Base-by-base conservation (phyloP, 257 asterid genomes). In the Galeopsis tetrahit region DNA sequence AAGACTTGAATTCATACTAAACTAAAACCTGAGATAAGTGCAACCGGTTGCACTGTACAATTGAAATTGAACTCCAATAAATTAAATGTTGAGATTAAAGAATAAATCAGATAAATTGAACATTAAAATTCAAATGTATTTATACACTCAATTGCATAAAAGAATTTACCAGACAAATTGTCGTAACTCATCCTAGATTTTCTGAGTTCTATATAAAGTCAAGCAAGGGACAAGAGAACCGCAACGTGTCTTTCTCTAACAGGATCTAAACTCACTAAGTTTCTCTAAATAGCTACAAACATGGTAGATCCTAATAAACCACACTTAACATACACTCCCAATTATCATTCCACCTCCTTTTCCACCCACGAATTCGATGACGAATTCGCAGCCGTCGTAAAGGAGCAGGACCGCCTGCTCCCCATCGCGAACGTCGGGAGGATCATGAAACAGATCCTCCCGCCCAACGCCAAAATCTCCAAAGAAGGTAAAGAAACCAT, bases 401-500 rank as follows among this genome's bases (percentile, higher is more conserved):
- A 62, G 79, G 85, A 82, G 81, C 89, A 82, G 61, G 89, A 82
- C 40, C 85, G 83, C 5, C 84, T 86, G 7, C 81, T 86, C 9
- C 90, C 90, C 3, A 83, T 86, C 13, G 88, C 90, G 0, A 86
- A 86, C 49, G 86, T 86, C 1, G 85, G 88, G 2, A 48, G 90
- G 10, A 79, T 86, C 84, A 83, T 86, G 90, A 86, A 83, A 75
- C 86, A 83, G 62, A 75, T 81, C 82, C 81, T 86, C 15, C 88
- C 90, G 0, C 72, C 90, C n/a, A 83, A 81, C 76, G 86, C 88
- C 10, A 86, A 86, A 58, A 79, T 83, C 80, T 86, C 90, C 0
- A 86, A 86, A 13, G 88, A 86, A 43, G 88, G 82, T 0, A 83
- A 85, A 46, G 90, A 85, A 32, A 85, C 86, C 68, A 83, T 85